phyloP scores from a whole-genome alignment of 257 asterid species.

The Echites panduratus region DNA sequence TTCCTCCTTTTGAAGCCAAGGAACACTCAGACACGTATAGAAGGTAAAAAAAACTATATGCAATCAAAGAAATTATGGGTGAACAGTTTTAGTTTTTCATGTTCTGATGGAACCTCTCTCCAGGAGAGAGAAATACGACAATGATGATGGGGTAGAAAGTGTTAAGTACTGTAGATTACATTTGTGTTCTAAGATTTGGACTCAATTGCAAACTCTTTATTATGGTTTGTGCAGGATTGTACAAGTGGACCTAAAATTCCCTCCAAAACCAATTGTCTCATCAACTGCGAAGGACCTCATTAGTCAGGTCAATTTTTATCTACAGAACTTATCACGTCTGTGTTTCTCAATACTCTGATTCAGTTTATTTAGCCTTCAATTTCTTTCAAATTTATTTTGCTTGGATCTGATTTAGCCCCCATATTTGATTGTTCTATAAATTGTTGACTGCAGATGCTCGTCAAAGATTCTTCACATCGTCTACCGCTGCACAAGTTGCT shows the following conservation, averaged over 20 bases:
- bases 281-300: slow-evolving; percentile 88
- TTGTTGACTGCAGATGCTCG: slow-evolving; percentile 62
- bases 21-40: slow-evolving; percentile 92
- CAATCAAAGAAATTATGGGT: not conserved
- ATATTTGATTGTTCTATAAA: not conserved
- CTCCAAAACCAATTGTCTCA: slow-evolving; percentile 76
- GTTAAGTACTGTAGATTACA: not conserved
- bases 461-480: slow-evolving; percentile 75
- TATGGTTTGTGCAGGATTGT: slow-evolving; percentile 53
- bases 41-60: slow-evolving; percentile 39
- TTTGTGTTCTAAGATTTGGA: not conserved
- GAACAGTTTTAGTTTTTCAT: not conserved
- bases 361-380: not conserved
- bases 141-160: not conserved
- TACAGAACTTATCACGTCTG: not conserved
- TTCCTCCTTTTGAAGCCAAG: slow-evolving; percentile 94
- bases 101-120: no score
- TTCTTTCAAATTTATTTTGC: not conserved
- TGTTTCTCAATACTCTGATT: not conserved
- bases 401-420: not conserved
- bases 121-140: no score
- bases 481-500: slow-evolving; percentile 77
- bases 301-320: slow-evolving; percentile 48
- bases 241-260: slow-evolving; percentile 91
- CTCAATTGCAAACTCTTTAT: not conserved